Evolutionary conservation across 2,329 filamentous ascomycete species (phyloP).

Genomic region (Pseudocercospora macadamiae): DNA sequence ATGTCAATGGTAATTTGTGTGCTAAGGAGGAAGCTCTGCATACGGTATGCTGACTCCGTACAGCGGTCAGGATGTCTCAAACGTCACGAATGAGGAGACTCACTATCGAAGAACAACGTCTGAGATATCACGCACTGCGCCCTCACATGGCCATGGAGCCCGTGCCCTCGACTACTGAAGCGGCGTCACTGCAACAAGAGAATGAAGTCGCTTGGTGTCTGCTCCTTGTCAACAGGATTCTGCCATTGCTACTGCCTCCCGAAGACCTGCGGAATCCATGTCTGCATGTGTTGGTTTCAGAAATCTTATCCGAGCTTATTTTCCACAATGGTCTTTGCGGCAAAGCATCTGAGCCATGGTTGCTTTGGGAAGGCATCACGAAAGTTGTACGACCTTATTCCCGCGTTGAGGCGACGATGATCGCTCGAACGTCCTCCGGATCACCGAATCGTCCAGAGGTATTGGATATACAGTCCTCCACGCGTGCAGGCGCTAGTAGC

Average conservation of each 20-base stretch:
- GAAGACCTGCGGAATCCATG: constrained; percentile 90
- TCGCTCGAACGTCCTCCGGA: neutral
- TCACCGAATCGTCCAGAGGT: neutral
- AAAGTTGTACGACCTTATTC: constrained; percentile 61
- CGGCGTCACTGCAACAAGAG: constrained; percentile 62
- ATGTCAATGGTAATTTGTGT: constrained; percentile 69
- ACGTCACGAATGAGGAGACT: constrained; percentile 7
- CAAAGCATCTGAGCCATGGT: constrained; percentile 83
- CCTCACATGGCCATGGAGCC: constrained; percentile 81
- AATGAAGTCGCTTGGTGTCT: constrained; percentile 87
- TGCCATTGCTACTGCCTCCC: constrained; percentile 84
- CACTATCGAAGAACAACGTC: constrained; percentile 16
- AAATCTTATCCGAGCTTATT: constrained; percentile 88
- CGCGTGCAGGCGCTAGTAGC: neutral
- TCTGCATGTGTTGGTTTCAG: constrained; percentile 77
- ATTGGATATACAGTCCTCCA: neutral
- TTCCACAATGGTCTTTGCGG: constrained; percentile 79
- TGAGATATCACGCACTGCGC: constrained; percentile 74
- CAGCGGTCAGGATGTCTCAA: constrained; percentile 30
- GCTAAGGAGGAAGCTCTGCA: neutral
- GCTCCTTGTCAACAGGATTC: constrained; percentile 77
- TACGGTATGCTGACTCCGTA: constrained; percentile 28
- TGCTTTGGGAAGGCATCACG: constrained; percentile 81
- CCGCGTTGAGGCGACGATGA: neutral
- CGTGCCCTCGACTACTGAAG: constrained; percentile 58